These are phyloP conservation scores for Fusarium foetens DNA, from an alignment of 2,329 filamentous ascomycete species.

Conservation along the genomic window DNA sequence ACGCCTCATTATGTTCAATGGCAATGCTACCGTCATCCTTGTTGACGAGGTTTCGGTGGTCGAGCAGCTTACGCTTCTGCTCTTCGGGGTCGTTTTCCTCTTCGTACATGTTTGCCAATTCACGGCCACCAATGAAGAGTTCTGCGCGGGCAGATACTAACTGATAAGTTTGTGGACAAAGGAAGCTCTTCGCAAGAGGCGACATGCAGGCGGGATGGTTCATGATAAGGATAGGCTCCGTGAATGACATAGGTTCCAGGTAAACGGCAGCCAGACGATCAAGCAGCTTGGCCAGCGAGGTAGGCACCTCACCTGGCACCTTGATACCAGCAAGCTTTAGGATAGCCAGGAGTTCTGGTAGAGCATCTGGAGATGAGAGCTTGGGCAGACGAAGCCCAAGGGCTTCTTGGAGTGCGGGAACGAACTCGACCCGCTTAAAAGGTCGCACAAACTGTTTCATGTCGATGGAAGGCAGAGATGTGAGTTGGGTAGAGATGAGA, in stretches of 20 bases:
- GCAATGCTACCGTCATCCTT: slow-evolving; percentile 47
- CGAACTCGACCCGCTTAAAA: slow-evolving; percentile 80
- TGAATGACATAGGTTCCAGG: slow-evolving; percentile 78
- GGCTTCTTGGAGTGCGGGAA: slow-evolving; percentile 77
- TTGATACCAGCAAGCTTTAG: slow-evolving; percentile 68
- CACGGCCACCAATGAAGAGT: slow-evolving; percentile 81
- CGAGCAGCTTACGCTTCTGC: slow-evolving; percentile 84
- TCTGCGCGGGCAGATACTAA: slow-evolving; percentile 83
- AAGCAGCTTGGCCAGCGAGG: slow-evolving; percentile 74
- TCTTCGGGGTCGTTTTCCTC: slow-evolving; percentile 94
- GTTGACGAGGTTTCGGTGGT: slow-evolving; percentile 56
- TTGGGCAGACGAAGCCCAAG: slow-evolving; percentile 74
- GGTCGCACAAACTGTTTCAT: slow-evolving; percentile 61
- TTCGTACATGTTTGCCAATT: slow-evolving; percentile 97
- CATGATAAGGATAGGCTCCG: slow-evolving; percentile 82
- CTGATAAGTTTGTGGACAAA: slow-evolving; percentile 74
- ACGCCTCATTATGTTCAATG: slow-evolving; percentile 38
- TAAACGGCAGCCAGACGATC: slow-evolving; percentile 81
- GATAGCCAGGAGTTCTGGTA: slow-evolving; percentile 64
- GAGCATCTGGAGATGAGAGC: slow-evolving; percentile 65
- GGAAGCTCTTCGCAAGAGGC: slow-evolving; percentile 88
- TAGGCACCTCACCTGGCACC: slow-evolving; percentile 71
- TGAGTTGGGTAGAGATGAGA: slow-evolving; percentile 58
- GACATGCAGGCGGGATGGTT: slow-evolving; percentile 92
- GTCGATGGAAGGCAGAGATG: slow-evolving; percentile 59